phyloP scores from a whole-genome alignment of 768 basidiomycete genomes.

The Rickenella mellea region DNA sequence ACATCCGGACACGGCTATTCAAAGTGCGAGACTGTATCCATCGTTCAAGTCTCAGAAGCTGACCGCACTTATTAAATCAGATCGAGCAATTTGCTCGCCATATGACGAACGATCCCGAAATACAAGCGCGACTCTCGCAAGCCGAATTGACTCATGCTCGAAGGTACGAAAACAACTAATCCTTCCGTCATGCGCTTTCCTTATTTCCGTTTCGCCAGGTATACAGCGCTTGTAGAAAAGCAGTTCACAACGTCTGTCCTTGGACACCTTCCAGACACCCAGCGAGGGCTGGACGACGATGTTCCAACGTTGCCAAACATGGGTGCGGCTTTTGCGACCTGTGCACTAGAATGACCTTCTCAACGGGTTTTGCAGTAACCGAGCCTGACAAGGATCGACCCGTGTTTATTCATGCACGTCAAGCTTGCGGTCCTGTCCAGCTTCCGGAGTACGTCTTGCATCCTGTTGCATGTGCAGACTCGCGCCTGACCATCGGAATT shows the following conservation, averaged over 20 bases:
- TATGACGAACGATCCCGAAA: conserved; percentile 58
- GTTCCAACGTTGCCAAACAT: conserved; percentile 65
- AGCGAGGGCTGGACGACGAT: conserved; percentile 70
- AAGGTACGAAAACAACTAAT: conserved; percentile 33
- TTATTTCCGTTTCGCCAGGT: conserved; percentile 31
- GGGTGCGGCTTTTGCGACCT: conserved; percentile 34
- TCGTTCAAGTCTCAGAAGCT: conserved; percentile 1
- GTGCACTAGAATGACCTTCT: not conserved
- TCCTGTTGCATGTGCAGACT: conserved; percentile 6
- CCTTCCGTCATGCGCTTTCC: not conserved
- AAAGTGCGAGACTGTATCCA: conserved; percentile 44
- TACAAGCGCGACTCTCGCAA: conserved; percentile 73
- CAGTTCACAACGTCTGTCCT: conserved; percentile 78
- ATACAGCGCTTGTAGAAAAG: conserved; percentile 64
- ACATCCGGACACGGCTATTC: conserved; percentile 74
- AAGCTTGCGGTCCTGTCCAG: conserved; percentile 54
- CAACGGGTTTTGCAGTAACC: conserved; percentile 42
- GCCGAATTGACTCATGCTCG: conserved; percentile 77
- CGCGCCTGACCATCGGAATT: conserved; percentile 20
- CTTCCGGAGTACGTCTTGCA: conserved; percentile 67
- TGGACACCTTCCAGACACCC: conserved; percentile 69
- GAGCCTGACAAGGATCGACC: conserved; percentile 68
- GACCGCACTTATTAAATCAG: conserved; percentile 28
- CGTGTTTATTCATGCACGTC: conserved; percentile 75
- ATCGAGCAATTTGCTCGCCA: conserved; percentile 83